Percentiles rank a stretch among this genome's conserved stretches.
Evolutionary conservation across 1,284 basidiomycete species (phyloP).

Genomic region (Stygiomarasmius scandens): DNA sequence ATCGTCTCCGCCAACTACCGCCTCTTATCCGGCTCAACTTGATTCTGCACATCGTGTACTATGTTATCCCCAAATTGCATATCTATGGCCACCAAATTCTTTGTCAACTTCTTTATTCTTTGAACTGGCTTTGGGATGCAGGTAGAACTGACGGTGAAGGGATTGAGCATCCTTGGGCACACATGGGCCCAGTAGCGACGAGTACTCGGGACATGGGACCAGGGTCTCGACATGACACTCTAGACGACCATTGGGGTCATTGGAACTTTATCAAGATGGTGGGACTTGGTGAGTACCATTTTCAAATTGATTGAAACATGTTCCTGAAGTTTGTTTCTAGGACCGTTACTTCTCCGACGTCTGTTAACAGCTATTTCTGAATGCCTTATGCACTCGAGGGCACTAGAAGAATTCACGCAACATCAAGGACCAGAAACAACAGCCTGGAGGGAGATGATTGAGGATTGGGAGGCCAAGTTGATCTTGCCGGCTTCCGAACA

Average conservation of each 20-base stretch:
- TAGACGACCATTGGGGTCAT: constrained; percentile 24
- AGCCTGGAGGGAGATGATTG: constrained; percentile 22
- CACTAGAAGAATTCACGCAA: constrained; percentile 1
- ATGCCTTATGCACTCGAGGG: background rate
- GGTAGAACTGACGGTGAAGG: constrained; percentile 27
- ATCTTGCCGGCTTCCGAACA: background rate
- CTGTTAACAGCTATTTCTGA: background rate
- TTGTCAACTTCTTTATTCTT: constrained; percentile 24
- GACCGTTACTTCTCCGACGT: background rate
- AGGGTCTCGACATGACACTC: constrained; percentile 20
- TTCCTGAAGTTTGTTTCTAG: background rate
- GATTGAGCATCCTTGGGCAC: constrained; percentile 25
- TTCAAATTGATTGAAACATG: too few relatives aligned
- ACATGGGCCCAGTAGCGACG: constrained; percentile 19
- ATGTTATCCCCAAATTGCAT: constrained; percentile 29
- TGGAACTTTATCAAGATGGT: constrained; percentile 29
- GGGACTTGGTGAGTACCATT: constrained; percentile 17
- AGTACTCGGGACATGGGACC: constrained; percentile 28
- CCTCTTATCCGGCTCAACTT: constrained; percentile 3
- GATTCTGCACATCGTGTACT: background rate
- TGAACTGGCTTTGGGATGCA: constrained; percentile 22
- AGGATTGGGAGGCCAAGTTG: constrained; percentile 27
- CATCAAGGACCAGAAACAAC: background rate
- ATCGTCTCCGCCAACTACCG: constrained; percentile 19
- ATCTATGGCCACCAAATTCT: constrained; percentile 23